A percentile compares a stretch with the other conserved stretches of the same genome.
These are phyloP conservation scores for Metarhizium rileyi DNA, from an alignment of 2,329 filamentous ascomycete species.

Conservation along the genomic window DNA sequence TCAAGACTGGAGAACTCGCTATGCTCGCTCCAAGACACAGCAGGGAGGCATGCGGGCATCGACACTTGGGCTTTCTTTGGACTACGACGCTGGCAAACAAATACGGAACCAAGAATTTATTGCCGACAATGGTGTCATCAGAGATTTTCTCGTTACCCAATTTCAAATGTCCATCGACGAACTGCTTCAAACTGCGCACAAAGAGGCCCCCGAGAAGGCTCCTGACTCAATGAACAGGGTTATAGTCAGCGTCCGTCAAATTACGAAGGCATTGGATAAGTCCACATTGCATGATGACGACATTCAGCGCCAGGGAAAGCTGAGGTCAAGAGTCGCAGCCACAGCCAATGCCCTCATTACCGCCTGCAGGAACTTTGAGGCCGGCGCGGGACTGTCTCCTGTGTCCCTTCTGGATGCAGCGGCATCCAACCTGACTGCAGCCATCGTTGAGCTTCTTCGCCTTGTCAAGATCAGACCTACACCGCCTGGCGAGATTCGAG, in stretches of 20 bases:
- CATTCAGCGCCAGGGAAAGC: conserved; percentile 51
- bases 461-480: conserved; percentile 75
- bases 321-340: conserved; percentile 76
- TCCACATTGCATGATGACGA: conserved; percentile 44
- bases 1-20: conserved; percentile 82
- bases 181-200: conserved; percentile 66
- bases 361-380: conserved; percentile 82
- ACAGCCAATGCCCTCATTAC: conserved; percentile 96
- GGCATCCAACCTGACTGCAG: conserved; percentile 77
- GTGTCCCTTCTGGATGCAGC: conserved; percentile 92
- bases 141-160: conserved; percentile 86
- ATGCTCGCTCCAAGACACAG: conserved; percentile 81
- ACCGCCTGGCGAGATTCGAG: conserved; percentile 62
- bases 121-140: conserved; percentile 66
- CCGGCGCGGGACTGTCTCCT: conserved; percentile 74
- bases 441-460: conserved; percentile 77
- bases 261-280: conserved; percentile 70
- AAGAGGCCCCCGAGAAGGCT: conserved; percentile 62
- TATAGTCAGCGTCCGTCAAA: conserved; percentile 69
- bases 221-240: conserved; percentile 83
- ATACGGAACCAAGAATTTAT: conserved; percentile 58
- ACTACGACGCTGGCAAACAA: conserved; percentile 60
- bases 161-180: conserved; percentile 95
- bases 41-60: conserved; percentile 71
- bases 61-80: conserved; percentile 61